Percentiles rank a stretch among this genome's conserved stretches.
phyloP scores from a whole-genome alignment of 148 eudicot genomes.

The Cornus controversa region DNA sequence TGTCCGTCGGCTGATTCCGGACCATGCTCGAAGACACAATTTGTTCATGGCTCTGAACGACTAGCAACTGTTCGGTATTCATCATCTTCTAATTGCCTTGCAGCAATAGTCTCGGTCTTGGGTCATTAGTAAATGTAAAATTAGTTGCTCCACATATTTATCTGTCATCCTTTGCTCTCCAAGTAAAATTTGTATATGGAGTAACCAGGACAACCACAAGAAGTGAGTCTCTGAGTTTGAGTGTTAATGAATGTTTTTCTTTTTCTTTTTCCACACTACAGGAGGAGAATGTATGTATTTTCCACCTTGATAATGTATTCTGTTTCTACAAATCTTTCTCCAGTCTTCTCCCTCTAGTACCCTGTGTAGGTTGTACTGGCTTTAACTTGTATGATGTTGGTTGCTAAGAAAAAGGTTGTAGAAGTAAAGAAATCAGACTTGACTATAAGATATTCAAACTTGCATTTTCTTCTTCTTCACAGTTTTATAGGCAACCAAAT shows the following conservation, averaged over 20 bases:
- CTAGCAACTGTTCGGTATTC: conserved; percentile 19
- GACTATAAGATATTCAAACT: too few species aligned
- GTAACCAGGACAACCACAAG: neutral
- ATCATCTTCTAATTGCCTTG: neutral
- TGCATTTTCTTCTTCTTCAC: too few species aligned
- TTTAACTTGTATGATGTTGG: too few species aligned
- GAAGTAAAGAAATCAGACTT: too few species aligned
- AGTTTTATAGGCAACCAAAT: too few species aligned
- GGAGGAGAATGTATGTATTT: neutral
- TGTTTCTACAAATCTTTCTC: too few species aligned
- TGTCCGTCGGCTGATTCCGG: conserved; percentile 82
- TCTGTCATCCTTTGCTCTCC: neutral
- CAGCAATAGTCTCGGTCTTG: neutral
- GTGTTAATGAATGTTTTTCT: neutral
- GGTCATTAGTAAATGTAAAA: conserved; percentile 6
- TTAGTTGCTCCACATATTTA: conserved; percentile 2
- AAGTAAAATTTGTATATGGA: neutral
- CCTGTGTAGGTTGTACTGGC: too few species aligned
- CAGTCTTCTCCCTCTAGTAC: too few species aligned
- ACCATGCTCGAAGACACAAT: conserved; percentile 95
- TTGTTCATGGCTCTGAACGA: conserved; percentile 90
- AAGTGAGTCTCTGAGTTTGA: neutral
- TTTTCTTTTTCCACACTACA: neutral
- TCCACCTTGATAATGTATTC: neutral
- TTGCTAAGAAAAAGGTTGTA: too few species aligned